Base-by-base conservation (phyloP, 176 grass and related monocot genomes). In the Cenchrus fungigraminus region DNA sequence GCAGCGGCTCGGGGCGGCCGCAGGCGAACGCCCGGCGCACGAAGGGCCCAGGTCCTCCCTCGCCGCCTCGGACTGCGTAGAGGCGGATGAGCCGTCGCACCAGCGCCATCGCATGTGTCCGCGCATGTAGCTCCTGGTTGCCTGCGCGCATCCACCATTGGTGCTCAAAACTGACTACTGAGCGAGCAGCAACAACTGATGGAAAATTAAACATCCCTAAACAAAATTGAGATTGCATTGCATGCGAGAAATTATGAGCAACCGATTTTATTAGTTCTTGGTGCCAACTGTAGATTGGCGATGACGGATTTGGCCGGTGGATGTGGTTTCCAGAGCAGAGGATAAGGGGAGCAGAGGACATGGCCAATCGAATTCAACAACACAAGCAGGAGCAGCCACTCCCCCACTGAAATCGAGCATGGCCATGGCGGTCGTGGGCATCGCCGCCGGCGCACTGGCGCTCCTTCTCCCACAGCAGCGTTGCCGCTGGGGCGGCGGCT, bases 21-120 rank as follows among this genome's bases (percentile, higher is more conserved):
- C 86, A 90, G 51, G 89, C 87, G 84, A 95, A 96, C 5, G 85
- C 88, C 31, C 87, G 84, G 11, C 91, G 93, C 58, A 92, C 90
- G 86, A 95, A 95, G 32, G 93, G 92, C 93, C 93, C 5, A 98
- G 80, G 84, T 98, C 95, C 86, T 98, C 91, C 42, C 83, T 89
- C 9, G 92, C 93, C 1, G 89, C 85, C 42, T 84, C 88, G 43
- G 93, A 88, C 2, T 74, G 79, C 20, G 64, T 15, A 5, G 88
- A 80, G 6, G 79, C 63, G 28, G 73, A 76, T 7, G 58, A 34
- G 15, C 28, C 61, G 19, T 51, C 79, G 10, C 44, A 8, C 12
- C 16, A 0, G 25, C 25, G 25, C 77, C 46, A 4, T 8, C 66
- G 60, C 14, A 6, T 25, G 9, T 66, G 37, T 4, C 15, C 66